phyloP scores from a whole-genome alignment of 306 rosid species.

The Malus asiatica region DNA sequence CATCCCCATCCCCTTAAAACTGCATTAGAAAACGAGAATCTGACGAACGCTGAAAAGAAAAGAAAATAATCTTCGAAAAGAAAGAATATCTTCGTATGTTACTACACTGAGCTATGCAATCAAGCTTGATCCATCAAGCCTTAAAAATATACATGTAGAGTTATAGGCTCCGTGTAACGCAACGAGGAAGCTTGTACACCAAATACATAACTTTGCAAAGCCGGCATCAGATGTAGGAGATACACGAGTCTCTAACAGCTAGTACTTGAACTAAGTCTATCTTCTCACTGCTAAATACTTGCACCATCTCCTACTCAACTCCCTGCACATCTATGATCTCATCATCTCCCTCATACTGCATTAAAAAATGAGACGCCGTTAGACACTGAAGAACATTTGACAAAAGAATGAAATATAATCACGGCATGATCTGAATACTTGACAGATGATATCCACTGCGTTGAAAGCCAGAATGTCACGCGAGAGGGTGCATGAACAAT shows the following conservation, averaged over 20 bases:
- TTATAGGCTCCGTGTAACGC: too few species aligned
- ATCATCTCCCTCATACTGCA: constrained; percentile 68
- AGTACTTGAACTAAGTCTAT: background rate
- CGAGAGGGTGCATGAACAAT: background rate
- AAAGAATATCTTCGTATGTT: too few species aligned
- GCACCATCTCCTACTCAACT: constrained; percentile 35
- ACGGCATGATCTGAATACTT: too few species aligned
- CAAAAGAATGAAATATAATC: background rate
- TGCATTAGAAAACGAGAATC: constrained; percentile 33
- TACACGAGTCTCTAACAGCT: background rate
- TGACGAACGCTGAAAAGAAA: constrained; percentile 9
- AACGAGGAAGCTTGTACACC: too few species aligned
- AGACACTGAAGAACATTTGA: constrained; percentile 6
- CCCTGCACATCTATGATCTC: constrained; percentile 56
- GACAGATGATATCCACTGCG: too few species aligned
- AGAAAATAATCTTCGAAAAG: too few species aligned
- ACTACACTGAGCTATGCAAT: too few species aligned
- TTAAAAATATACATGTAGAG: too few species aligned
- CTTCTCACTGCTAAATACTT: background rate
- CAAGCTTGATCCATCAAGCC: too few species aligned
- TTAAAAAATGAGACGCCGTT: constrained; percentile 14
- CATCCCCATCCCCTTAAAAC: constrained; percentile 41
- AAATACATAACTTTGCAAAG: background rate
- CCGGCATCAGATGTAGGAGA: too few species aligned
- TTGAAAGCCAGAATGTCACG: too few species aligned